These are phyloP conservation scores for Helenozyma baotianmanensis DNA, from an alignment of 805 yeast species.

Conservation along the genomic window DNA sequence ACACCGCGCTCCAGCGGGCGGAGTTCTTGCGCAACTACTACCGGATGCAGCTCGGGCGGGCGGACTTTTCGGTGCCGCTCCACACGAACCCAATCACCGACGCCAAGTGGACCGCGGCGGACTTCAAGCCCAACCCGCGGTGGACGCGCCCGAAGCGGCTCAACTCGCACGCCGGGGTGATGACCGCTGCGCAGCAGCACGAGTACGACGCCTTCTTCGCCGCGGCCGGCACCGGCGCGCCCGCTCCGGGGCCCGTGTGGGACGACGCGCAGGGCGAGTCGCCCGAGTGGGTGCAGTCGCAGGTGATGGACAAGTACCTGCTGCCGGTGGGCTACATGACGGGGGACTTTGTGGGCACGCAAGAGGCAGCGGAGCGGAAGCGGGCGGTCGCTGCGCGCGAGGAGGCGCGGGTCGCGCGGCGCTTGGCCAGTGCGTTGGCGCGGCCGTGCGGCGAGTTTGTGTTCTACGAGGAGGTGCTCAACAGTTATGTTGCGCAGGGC, in stretches of 20 bases:
- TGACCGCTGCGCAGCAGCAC: conserved; percentile 18
- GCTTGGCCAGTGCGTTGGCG: conserved; percentile 22
- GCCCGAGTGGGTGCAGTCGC: conserved; percentile 18
- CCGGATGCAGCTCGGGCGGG: conserved; percentile 17
- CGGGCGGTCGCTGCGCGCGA: conserved; percentile 19
- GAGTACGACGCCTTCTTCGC: conserved; percentile 15
- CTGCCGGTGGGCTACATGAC: conserved; percentile 39
- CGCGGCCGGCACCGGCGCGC: conserved; percentile 14
- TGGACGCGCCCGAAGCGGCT: conserved; percentile 16
- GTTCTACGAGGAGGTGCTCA: conserved; percentile 27
- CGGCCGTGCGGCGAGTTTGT: conserved; percentile 26
- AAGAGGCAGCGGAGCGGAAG: conserved; percentile 23
- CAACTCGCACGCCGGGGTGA: conserved; percentile 14
- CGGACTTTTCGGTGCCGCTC: conserved; percentile 22
- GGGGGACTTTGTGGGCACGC: conserved; percentile 34
- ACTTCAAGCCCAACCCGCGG: conserved; percentile 28
- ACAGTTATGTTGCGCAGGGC: conserved; percentile 21
- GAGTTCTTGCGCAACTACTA: conserved; percentile 26
- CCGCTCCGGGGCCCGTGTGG: conserved; percentile 14
- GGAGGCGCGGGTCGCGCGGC: conserved; percentile 22
- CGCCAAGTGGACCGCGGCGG: conserved; percentile 31
- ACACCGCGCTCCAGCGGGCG: conserved; percentile 31
- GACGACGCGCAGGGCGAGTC: conserved; percentile 1
- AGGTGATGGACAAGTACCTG: conserved; percentile 33
- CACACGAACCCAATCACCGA: conserved; percentile 33